A percentile compares a stretch with the other conserved stretches of the same genome.
phyloP scores from a whole-genome alignment of 2,329 filamentous ascomycete species.

The Fusarium mundagurra region DNA sequence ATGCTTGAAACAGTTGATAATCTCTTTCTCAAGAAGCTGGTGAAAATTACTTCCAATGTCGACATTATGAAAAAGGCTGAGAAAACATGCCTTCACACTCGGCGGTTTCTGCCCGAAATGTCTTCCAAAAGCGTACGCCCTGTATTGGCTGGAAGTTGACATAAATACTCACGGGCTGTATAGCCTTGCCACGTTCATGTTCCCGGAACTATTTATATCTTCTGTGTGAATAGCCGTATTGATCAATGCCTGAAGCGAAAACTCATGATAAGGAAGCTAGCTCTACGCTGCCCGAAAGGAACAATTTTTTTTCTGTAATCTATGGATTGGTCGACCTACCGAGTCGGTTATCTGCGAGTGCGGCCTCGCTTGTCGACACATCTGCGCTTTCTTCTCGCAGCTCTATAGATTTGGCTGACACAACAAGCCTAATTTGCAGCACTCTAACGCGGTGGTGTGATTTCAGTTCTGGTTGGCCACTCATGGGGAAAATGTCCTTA shows the following conservation, averaged over 20 bases:
- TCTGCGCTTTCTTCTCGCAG: background rate
- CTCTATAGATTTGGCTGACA: background rate
- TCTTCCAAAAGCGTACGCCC: background rate
- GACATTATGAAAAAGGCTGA: background rate
- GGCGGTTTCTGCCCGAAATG: background rate
- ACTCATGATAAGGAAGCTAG: background rate
- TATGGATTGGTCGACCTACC: background rate
- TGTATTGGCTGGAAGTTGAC: background rate
- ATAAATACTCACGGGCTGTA: background rate
- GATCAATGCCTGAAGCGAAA: background rate
- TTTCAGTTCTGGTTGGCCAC: background rate
- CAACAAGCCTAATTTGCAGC: background rate
- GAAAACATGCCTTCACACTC: background rate
- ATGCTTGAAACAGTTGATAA: background rate
- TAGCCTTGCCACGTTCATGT: background rate
- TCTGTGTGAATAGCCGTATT: background rate
- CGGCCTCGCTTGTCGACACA: background rate
- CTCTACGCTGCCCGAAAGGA: background rate
- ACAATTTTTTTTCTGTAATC: background rate
- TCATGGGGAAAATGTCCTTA: background rate
- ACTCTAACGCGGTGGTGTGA: background rate
- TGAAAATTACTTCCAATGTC: background rate
- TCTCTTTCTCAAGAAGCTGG: background rate
- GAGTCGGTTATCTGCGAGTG: background rate
- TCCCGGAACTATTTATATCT: background rate